These are phyloP conservation scores for Aspergillus glaucus DNA, from an alignment of 2,329 filamentous ascomycete genomes.

Conservation along the genomic window DNA sequence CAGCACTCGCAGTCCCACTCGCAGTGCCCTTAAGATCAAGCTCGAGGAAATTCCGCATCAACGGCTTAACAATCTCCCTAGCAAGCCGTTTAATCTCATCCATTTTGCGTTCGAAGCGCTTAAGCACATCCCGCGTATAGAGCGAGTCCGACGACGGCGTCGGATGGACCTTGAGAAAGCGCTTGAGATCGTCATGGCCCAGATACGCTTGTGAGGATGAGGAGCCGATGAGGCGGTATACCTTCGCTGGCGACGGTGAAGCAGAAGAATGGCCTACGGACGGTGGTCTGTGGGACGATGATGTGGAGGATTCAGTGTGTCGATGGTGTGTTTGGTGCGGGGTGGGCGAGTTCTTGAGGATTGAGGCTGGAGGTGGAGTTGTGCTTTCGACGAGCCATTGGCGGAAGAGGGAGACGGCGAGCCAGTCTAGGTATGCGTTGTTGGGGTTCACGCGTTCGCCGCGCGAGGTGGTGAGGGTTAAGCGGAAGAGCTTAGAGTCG, in stretches of 20 bases:
- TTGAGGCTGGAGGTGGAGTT: slow-evolving; percentile 58
- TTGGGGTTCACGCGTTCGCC: slow-evolving; percentile 77
- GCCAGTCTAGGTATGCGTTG: slow-evolving; percentile 82
- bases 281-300: slow-evolving; percentile 12
- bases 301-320: slow-evolving; percentile 14
- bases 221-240: slow-evolving; percentile 71
- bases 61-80: slow-evolving; percentile 70
- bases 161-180: slow-evolving; percentile 75
- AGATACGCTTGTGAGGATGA: slow-evolving; percentile 60
- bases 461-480: slow-evolving; percentile 69
- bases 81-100: slow-evolving; percentile 85
- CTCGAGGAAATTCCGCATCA: slow-evolving; percentile 81
- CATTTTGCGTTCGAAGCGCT: slow-evolving; percentile 76
- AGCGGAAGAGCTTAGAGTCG: slow-evolving; percentile 73
- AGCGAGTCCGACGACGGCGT: slow-evolving; percentile 50
- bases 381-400: slow-evolving; percentile 93
- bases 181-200: slow-evolving; percentile 79
- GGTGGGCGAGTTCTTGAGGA: slow-evolving; percentile 31
- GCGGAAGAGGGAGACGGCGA: slow-evolving; percentile 77
- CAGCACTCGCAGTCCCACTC: slow-evolving; percentile 12
- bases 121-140: slow-evolving; percentile 80
- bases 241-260: slow-evolving; percentile 49
- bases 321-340: slow-evolving; percentile 7
- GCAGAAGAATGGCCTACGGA: slow-evolving; percentile 20
- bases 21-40: slow-evolving; percentile 56